Percentiles rank a stretch among this genome's conserved stretches.
These are phyloP conservation scores for Fusarium coicis DNA, from an alignment of 2,329 filamentous ascomycete genomes.

Conservation along the genomic window DNA sequence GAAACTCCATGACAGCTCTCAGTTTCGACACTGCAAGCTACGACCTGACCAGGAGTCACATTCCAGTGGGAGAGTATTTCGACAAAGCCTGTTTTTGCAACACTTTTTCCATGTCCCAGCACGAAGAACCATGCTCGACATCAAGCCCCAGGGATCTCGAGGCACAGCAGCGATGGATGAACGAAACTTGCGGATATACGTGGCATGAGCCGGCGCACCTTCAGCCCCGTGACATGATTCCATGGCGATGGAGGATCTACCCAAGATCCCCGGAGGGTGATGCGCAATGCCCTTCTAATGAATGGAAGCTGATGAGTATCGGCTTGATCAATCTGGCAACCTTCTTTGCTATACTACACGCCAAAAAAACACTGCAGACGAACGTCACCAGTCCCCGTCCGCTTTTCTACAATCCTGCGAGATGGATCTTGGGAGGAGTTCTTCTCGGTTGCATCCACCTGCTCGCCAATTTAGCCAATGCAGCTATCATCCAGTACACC, in stretches of 20 bases:
- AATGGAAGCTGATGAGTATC: conserved; percentile 4
- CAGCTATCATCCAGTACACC: not conserved
- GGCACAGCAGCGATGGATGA: conserved; percentile 16
- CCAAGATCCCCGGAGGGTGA: accelerated
- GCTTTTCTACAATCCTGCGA: not conserved
- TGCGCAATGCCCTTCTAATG: not conserved
- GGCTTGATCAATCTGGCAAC: conserved; percentile 1
- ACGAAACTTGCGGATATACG: conserved; percentile 11
- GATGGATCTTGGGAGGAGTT: conserved; percentile 4
- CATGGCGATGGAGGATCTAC: conserved; percentile 23
- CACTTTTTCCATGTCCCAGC: not conserved
- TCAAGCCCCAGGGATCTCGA: not conserved
- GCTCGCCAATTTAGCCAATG: not conserved
- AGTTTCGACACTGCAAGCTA: conserved; percentile 26
- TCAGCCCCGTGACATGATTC: conserved; percentile 13
- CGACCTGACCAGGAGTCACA: not conserved
- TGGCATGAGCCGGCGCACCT: not conserved
- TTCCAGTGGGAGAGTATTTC: conserved; percentile 14
- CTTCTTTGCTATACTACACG: not conserved
- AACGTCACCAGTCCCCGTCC: accelerated
- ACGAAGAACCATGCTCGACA: conserved; percentile 9
- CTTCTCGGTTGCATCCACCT: not conserved
- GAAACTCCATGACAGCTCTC: conserved; percentile 1
- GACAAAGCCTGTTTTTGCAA: conserved; percentile 29
- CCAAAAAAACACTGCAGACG: not conserved